These are phyloP conservation scores for Pichia sp. DNA, from an alignment of 1,139 yeast species.

Conservation along the genomic window DNA sequence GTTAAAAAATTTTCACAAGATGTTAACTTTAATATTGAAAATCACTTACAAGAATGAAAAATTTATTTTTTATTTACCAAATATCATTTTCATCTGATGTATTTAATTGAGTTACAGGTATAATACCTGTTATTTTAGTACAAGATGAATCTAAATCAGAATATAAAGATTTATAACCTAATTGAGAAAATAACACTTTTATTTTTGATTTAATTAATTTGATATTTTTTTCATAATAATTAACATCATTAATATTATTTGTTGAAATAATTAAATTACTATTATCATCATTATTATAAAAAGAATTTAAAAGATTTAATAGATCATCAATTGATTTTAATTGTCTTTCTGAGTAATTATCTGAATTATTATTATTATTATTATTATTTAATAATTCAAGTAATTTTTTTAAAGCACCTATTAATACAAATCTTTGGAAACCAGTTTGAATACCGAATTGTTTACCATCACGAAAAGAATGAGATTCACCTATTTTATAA, in stretches of 20 bases:
- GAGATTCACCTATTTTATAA: conserved; percentile 30
- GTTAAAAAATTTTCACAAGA: conserved; percentile 41
- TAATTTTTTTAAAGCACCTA: conserved; percentile 43
- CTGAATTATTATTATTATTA: background rate
- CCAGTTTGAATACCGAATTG: conserved; percentile 56
- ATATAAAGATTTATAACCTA: conserved; percentile 21
- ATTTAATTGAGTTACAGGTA: conserved; percentile 20
- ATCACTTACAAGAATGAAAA: conserved; percentile 33
- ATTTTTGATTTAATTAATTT: conserved; percentile 23
- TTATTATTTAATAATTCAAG: conserved; percentile 31
- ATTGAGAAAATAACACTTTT: conserved; percentile 20
- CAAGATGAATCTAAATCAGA: conserved; percentile 20
- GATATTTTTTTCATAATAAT: conserved; percentile 21
- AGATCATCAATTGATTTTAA: no score
- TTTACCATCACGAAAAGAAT: conserved; percentile 45
- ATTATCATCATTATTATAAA: no score
- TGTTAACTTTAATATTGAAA: conserved; percentile 41
- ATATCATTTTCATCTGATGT: conserved; percentile 23
- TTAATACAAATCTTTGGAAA: conserved; percentile 44
- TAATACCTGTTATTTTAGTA: conserved; percentile 19
- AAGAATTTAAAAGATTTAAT: no score
- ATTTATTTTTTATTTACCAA: conserved; percentile 19
- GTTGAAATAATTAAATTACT: no score
- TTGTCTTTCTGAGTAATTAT: no score
- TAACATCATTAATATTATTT: conserved; percentile 24